Evolutionary conservation across 192 early-diverging fungal species (phyloP), one percentile per base, ranked within the genome.

Genomic region (Mortierella antarctica): DNA sequence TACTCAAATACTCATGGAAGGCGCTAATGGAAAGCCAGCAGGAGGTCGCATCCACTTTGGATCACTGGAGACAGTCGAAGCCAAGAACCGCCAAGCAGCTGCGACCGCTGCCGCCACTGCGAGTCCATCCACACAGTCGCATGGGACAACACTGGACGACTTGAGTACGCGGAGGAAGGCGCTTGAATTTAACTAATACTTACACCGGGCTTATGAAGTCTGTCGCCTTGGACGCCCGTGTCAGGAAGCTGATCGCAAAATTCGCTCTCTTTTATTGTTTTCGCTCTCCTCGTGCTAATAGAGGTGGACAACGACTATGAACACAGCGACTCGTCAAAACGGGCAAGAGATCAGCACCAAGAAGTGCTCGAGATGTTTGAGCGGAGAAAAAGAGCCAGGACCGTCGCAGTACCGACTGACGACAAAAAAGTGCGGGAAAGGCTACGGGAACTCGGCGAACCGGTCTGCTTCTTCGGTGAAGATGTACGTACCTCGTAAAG

Each of bases 401-500:
- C 89, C 39, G 71, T 99, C 4, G 96, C 93, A 20, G 95, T 98
- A 0, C 97, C 97, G 4, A 99, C 97, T 9, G 93, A 96, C 49
- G 97, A 99, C 82, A 72, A 75, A 14, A 84, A 89, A 50, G 96
- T 99, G 17, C 81, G 93, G 17, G 84, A 83, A 51, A 83, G 87
- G 55, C 85, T 99, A 48, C 85, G 95, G 53, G 92, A 95, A 53
- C 78, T 91, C 45, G 90, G 88, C 2, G 93, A 97, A 57, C 97
- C 97, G 2, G 91, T 95, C 71, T 97, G 95, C 58, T 82, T 97
- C 0, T 99, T 99, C 82, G 97, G 91, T 46, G 97, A 99, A 89
- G 97, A 94, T 54, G 94, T 94, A 90, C 73, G 87, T 63, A 3
- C 40, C 42, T 18, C 31, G 17, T 40, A 14, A 11, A 42, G 41